Percentiles rank a stretch among this genome's conserved stretches.
Conservation (phyloP, 768 basidiomycete genomes). For the Hericium erinaceus region DNA sequence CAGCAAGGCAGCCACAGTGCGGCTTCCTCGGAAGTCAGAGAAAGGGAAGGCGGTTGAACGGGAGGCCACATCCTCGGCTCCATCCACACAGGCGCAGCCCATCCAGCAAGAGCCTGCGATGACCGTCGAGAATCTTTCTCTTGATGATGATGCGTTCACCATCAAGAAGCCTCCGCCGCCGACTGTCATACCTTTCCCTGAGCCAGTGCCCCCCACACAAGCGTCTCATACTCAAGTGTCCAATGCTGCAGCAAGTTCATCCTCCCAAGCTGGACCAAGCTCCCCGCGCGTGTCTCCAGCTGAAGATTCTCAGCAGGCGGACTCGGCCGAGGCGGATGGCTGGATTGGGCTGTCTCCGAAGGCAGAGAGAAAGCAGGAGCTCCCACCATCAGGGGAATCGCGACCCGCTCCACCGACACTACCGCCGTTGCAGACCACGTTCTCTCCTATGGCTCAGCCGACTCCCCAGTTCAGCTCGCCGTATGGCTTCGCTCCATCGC, state of each 20-base stretch:
- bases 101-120: constrained; percentile 14
- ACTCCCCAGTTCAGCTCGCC: constrained; percentile 63
- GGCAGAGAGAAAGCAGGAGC: not conserved
- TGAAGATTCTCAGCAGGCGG: no score
- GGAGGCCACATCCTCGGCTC: not conserved
- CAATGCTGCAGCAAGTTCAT: not conserved
- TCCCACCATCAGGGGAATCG: constrained; percentile 7
- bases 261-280: not conserved
- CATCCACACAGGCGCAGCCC: constrained; percentile 1
- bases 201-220: constrained; percentile 11
- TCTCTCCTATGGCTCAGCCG: constrained; percentile 28
- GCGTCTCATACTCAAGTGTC: not conserved
- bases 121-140: constrained; percentile 27
- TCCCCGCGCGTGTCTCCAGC: not conserved
- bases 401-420: constrained; percentile 29
- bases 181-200: constrained; percentile 24
- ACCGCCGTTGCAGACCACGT: constrained; percentile 35
- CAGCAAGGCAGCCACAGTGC: constrained; percentile 42
- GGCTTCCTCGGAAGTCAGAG: constrained; percentile 36
- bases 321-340: no score
- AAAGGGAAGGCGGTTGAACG: constrained; percentile 27
- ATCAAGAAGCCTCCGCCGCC: constrained; percentile 42
- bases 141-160: constrained; percentile 52
- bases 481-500: constrained; percentile 44
- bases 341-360: not conserved